Evolutionary conservation across 2,329 filamentous ascomycete genomes (phyloP).

Genomic region (Moelleriella libera): DNA sequence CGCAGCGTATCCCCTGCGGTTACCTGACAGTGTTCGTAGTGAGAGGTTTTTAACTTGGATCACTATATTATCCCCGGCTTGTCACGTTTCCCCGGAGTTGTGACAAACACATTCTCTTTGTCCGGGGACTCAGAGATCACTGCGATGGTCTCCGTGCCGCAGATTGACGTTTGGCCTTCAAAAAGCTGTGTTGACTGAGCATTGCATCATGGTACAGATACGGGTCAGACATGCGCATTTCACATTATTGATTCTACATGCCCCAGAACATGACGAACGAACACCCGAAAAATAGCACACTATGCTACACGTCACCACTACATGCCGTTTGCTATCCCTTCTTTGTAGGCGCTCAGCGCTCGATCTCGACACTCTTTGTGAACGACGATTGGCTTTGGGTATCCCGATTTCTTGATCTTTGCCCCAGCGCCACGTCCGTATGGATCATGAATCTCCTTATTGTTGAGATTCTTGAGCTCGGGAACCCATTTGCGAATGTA

Average conservation of each 20-base stretch:
- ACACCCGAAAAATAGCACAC: neutral
- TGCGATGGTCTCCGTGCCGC: slow-evolving; percentile 42
- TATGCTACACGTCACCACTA: slow-evolving; percentile 4
- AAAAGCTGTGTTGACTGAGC: slow-evolving; percentile 46
- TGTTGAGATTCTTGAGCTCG: slow-evolving; percentile 51
- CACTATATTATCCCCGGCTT: slow-evolving; percentile 29
- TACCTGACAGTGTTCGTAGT: too few species aligned
- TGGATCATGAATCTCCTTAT: slow-evolving; percentile 67
- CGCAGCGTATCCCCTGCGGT: too few species aligned
- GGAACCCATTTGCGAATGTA: slow-evolving; percentile 78
- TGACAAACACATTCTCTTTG: slow-evolving; percentile 14
- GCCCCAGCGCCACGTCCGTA: slow-evolving; percentile 49
- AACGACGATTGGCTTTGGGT: slow-evolving; percentile 61
- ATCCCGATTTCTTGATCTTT: slow-evolving; percentile 50
- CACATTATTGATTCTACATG: neutral
- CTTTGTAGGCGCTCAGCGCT: slow-evolving; percentile 58
- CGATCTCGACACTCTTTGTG: slow-evolving; percentile 56
- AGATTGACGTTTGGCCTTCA: slow-evolving; percentile 42
- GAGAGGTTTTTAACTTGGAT: slow-evolving; percentile 5
- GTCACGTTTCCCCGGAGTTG: slow-evolving; percentile 39
- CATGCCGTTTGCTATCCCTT: slow-evolving; percentile 18
- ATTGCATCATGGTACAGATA: slow-evolving; percentile 49
- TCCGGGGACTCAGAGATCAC: slow-evolving; percentile 42
- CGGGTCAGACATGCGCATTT: slow-evolving; percentile 36
- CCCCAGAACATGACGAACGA: neutral